These are phyloP conservation scores for Rhodotorula diobovata DNA, from an alignment of 768 basidiomycete genomes.

Conservation along the genomic window DNA sequence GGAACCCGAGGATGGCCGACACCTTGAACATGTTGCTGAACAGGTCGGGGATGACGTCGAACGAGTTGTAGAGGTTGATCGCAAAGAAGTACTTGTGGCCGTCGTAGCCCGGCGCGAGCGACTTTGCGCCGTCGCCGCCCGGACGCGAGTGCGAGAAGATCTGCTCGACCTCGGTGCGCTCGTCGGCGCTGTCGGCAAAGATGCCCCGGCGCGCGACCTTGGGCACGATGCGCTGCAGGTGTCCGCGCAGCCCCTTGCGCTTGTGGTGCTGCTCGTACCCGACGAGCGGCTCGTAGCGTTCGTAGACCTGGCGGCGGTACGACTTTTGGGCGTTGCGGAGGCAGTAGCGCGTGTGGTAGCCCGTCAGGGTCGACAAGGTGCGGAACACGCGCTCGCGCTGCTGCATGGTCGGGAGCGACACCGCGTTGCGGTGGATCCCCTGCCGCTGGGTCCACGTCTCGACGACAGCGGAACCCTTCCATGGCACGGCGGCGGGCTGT, in stretches of 20 bases:
- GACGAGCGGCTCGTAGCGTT: slow-evolving; percentile 77
- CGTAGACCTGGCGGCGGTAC: slow-evolving; percentile 75
- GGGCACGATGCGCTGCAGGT: slow-evolving; percentile 39
- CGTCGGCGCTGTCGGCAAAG: slow-evolving; percentile 25
- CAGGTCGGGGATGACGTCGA: slow-evolving; percentile 95
- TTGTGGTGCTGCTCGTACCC: slow-evolving; percentile 61
- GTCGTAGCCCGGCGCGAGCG: slow-evolving; percentile 47
- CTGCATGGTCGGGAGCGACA: slow-evolving; percentile 64
- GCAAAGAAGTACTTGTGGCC: slow-evolving; percentile 98
- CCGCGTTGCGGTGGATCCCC: slow-evolving; percentile 29
- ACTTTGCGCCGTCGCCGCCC: slow-evolving; percentile 45
- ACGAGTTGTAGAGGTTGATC: slow-evolving; percentile 99
- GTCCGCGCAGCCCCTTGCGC: slow-evolving; percentile 42
- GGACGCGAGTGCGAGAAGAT: slow-evolving; percentile 47
- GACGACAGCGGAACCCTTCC: slow-evolving; percentile 34
- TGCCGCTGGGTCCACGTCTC: slow-evolving; percentile 37
- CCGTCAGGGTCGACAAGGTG: slow-evolving; percentile 76
- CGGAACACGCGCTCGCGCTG: slow-evolving; percentile 82
- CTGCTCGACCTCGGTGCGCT: slow-evolving; percentile 38
- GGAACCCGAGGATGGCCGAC: slow-evolving; percentile 84
- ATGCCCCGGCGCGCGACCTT: slow-evolving; percentile 29
- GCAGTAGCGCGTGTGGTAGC: slow-evolving; percentile 72
- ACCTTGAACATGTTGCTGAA: slow-evolving; percentile 94
- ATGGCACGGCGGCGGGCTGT: slow-evolving; percentile 22
- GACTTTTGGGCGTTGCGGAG: slow-evolving; percentile 71